These are phyloP conservation scores for Arctium lappa DNA, from an alignment of 129 eudicot genomes.

Conservation along the genomic window DNA sequence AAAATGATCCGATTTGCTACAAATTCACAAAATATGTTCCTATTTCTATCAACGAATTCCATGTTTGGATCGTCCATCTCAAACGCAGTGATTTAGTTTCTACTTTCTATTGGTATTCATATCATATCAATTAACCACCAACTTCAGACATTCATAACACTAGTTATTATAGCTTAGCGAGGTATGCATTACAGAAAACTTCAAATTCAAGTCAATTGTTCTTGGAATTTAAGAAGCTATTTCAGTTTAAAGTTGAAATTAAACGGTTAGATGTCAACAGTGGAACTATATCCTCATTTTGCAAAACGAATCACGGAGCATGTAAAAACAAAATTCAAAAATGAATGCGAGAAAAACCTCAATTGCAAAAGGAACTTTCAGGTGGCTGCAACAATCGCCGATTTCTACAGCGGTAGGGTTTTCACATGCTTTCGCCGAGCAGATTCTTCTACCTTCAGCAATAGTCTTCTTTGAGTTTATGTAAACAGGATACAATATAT, in stretches of 20 bases:
- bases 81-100: neutral
- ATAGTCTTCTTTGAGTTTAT: slow-evolving; percentile 79
- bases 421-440: slow-evolving; percentile 60
- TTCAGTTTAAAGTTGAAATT: neutral
- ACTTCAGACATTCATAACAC: neutral
- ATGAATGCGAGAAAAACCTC: slow-evolving; percentile 36
- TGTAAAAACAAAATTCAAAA: neutral
- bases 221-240: neutral
- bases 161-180: neutral
- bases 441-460: slow-evolving; percentile 69
- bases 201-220: neutral
- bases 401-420: slow-evolving; percentile 68
- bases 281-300: neutral
- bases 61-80: neutral
- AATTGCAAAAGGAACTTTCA: slow-evolving; percentile 52
- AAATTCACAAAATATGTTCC: neutral
- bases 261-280: neutral
- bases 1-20: neutral
- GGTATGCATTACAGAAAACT: neutral
- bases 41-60: neutral
- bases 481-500: slow-evolving; percentile 63
- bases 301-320: neutral
- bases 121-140: neutral
- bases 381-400: slow-evolving; percentile 57
- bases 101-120: neutral